Evolutionary conservation across 108 stramenopile genomes (phyloP), one percentile per base, ranked within the genome.

Genomic region (Seminavis robusta): DNA sequence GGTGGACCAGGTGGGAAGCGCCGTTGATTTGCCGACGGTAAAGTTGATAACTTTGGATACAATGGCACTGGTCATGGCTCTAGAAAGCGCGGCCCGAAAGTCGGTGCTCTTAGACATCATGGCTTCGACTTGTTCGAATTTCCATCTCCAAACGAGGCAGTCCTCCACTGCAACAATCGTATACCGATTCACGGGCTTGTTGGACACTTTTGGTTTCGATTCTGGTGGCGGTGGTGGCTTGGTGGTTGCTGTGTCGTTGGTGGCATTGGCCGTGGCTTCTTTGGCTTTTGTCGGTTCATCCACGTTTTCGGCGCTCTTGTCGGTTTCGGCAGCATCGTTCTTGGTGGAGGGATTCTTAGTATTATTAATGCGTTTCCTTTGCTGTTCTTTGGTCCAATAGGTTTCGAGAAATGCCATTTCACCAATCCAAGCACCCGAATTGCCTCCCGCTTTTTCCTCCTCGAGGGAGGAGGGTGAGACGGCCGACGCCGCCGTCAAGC

Each of bases 381-480:
- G n/a, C n/a, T 74, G 66, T 47, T 66, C 53, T 16, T 21, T 47
- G 20, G 67, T 69, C 79, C 81, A 80, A 28, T 77, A 51, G 8
- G 47, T 46, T 48, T 84, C 77, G 16, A 92, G 50, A 51, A 92
- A 86, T 5, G 86, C 73, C 72, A 92, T 86, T 66, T 92, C 90
- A 28, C 90, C 90, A 25, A 88, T 55, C 86, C 86, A 92, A 4
- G 90, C 86, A 7, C 90, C 90, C 6, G 80, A 74, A 51, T 88
- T 83, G n/a, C 86, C 86, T 21, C 90, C 84, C 19, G 16, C 42
- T 33, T 67, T 52, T 3, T 40, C 52, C 63, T 50, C 66, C n/a
- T n/a, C n/a, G n/a, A n/a, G n/a, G n/a, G n/a, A n/a, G 1, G 37
- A 4, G 30, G 42, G 52, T 4, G 65, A 63, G 23, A 59, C 23